Conservation (phyloP, 768 basidiomycete species). For the Pleurotus eryngii region DNA sequence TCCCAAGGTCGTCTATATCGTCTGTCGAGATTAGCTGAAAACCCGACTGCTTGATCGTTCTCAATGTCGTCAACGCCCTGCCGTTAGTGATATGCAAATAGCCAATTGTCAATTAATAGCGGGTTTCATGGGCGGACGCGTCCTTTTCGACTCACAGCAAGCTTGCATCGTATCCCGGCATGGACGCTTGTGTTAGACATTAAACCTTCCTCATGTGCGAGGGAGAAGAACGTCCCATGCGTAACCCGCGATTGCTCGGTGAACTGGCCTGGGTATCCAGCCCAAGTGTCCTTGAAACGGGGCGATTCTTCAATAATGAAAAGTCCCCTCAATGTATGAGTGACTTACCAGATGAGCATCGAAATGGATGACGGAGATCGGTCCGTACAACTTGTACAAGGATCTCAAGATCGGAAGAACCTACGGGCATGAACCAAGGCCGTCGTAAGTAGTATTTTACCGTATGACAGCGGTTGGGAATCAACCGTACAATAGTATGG, state of each 20-base stretch:
- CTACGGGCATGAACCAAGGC: slow-evolving; percentile 35
- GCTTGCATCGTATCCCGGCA: slow-evolving; percentile 80
- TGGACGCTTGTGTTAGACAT: slow-evolving; percentile 78
- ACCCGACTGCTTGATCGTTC: slow-evolving; percentile 71
- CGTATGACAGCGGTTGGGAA: too few relatives aligned
- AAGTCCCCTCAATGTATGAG: slow-evolving; percentile 8
- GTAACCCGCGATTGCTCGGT: slow-evolving; percentile 67
- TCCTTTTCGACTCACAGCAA: slow-evolving; percentile 31
- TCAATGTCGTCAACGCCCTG: slow-evolving; percentile 62
- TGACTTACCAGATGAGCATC: slow-evolving; percentile 52
- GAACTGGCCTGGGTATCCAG: slow-evolving; percentile 51
- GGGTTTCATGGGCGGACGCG: too few relatives aligned
- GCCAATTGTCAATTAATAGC: too few relatives aligned
- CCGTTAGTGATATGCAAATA: slow-evolving; percentile 14
- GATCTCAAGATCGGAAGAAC: slow-evolving; percentile 82
- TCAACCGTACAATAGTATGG: slow-evolving; percentile 66
- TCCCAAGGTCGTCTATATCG: slow-evolving; percentile 80
- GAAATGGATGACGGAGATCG: slow-evolving; percentile 81
- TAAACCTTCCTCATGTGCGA: slow-evolving; percentile 75
- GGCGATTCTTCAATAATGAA: slow-evolving; percentile 43
- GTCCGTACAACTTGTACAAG: slow-evolving; percentile 75
- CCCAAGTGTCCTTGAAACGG: slow-evolving; percentile 65
- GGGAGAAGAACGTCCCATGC: slow-evolving; percentile 84
- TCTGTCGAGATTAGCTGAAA: slow-evolving; percentile 79
- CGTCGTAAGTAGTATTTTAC: slow-evolving; percentile 7